Evolutionary conservation across 116 monocot genomes (phyloP), one percentile per base, ranked within the genome.

Genomic region (Iris pallida): DNA sequence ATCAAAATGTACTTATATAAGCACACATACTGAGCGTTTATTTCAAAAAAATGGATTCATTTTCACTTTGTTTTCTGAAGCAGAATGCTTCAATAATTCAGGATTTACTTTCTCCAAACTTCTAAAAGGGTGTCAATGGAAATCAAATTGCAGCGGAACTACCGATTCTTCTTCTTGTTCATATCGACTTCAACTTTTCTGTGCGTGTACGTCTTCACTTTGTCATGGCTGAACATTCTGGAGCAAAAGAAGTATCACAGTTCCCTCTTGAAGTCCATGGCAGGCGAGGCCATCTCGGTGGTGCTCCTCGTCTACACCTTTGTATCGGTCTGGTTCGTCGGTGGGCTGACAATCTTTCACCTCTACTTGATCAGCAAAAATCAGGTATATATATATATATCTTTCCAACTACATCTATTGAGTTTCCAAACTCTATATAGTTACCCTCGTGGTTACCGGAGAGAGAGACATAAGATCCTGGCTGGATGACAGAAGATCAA

Each of bases 141-240:
- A 66, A 47, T 63, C 46, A 53, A n/a, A 45, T 14, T 78, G 74
- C 88, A 95, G 95, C 63, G 95, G 11, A 95, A 91, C 74, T 95
- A 95, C 68, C 75, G 91, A 16, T 95, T 86, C 82, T 95, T 91
- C 78, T 82, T 76, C 86, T 48, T 95, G 70, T 91, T 95, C 70
- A 88, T 91, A 67, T 91, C 88, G 7, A 82, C 88, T 41, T 84
- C 95, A 42, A 86, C 91, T 2, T 61, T 88, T 66, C 83, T 95
- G 11, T 95, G 91, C 82, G 16, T 95, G 6, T 95, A 82, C 10
- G 78, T 91, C 61, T 91, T 95, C 72, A 69, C 66, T 7, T 75
- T 91, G 51, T 91, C 91, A 20, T 88, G 78, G 91, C 14, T 91
- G 47, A 91, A 91, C 45, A 82, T 95, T 15, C 4, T 80, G 43